Base-by-base conservation (phyloP, 345 rosid genomes). In the Ricinus communis region DNA sequence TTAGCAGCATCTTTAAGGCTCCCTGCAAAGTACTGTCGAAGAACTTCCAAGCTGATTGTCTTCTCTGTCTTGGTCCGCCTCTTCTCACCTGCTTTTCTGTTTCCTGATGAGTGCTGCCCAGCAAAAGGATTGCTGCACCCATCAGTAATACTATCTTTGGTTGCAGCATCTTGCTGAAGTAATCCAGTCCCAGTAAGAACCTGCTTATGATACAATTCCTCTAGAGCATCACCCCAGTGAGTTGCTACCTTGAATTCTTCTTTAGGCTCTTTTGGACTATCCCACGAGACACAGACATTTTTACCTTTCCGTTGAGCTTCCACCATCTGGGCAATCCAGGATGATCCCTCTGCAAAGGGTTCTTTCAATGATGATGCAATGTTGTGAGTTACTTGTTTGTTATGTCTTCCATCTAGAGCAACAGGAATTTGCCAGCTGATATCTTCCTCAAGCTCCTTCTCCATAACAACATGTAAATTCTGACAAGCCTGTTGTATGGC, bases 1-100 rank as follows among this genome's bases (percentile, higher is more conserved):
- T 90, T 91, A 56, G 97, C 98, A 66, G 97, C 98, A 84, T 94
- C 97, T 75, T 91, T 90, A 63, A 94, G 98, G 83, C 97, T 94
- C 75, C 98, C 98, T 0, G 97, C 89, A 61, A 91, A 94, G 80
- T 94, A 78, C 40, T 91, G 97, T 65, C 84, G 87, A 61, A 94
- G 98, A 72, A 86, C 91, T 24, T 91, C 80, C 81, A 94, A 85
- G 81, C 94, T 88, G 80, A 93, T 90, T 30, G 87, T 85, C 86
- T 90, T 93, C 86, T 91, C 98, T 31, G 85, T 68, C 86, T 87
- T 94, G 59, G 89, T 71, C 66, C 88, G 83, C 79, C 86, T 86
- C 84, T 81, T 91, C 61, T 84, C 89, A 38, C 86, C 91, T 2
- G 76, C 46, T 81, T 65, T 91, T 77, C 82, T 80, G 74, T 74